phyloP scores from a whole-genome alignment of 148 eudicot genomes.

The Suaeda aralocaspica region DNA sequence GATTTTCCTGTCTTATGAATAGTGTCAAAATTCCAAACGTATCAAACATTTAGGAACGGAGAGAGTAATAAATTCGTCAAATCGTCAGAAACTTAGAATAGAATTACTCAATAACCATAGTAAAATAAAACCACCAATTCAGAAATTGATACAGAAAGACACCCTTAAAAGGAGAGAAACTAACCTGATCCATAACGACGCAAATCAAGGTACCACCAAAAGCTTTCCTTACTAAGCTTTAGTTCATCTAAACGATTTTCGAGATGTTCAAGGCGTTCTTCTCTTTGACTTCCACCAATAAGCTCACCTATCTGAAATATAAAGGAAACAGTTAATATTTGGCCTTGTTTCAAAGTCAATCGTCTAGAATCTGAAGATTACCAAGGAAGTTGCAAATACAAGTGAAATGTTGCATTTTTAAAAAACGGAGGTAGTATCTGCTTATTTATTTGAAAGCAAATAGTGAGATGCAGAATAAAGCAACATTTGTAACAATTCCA shows the following conservation, averaged over 20 bases:
- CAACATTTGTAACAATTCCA: too few species aligned
- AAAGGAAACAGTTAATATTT: neutral
- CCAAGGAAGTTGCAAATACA: neutral
- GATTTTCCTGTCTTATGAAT: too few species aligned
- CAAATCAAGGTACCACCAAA: slow-evolving; percentile 99
- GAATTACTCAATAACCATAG: too few species aligned
- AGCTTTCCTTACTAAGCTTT: slow-evolving; percentile 81
- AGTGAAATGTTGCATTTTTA: too few species aligned
- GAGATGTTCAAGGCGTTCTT: slow-evolving; percentile 82
- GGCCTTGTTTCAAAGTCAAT: neutral
- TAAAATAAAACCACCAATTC: neutral
- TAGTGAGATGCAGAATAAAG: too few species aligned
- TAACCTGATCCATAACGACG: slow-evolving; percentile 99
- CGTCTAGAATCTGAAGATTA: neutral
- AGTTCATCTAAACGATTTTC: slow-evolving; percentile 75
- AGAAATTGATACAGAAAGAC: neutral
- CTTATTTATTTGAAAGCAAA: too few species aligned
- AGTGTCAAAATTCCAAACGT: too few species aligned
- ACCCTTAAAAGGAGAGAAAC: neutral
- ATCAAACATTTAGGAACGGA: too few species aligned
- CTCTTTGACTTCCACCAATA: slow-evolving; percentile 99
- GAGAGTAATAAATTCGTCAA: too few species aligned
- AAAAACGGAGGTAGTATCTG: too few species aligned
- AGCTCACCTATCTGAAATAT: slow-evolving; percentile 81
- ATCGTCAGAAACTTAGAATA: too few species aligned